Conservation (phyloP, 2,329 filamentous ascomycete species). For the Aspergillus ochraceus region DNA sequence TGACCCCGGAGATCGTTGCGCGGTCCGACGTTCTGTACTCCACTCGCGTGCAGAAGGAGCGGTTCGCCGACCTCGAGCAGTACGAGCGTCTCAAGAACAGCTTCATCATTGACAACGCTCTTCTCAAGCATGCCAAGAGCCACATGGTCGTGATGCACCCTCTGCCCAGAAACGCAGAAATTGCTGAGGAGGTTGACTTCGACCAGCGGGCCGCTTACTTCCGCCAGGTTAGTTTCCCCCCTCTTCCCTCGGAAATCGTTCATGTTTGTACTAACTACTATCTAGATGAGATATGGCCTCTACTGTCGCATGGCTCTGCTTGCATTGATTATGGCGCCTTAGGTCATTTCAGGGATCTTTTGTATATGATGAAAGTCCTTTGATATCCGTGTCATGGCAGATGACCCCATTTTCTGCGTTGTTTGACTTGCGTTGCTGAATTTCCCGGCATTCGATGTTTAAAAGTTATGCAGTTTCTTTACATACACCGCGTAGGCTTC, state of each 20-base stretch:
- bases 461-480: conserved; percentile 33
- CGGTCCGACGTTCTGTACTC: conserved; percentile 93
- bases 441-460: conserved; percentile 15
- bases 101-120: conserved; percentile 86
- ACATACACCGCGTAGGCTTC: conserved; percentile 34
- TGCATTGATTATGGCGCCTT: conserved; percentile 79
- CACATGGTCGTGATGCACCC: conserved; percentile 96
- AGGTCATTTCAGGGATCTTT: conserved; percentile 17
- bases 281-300: conserved; percentile 91
- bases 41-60: conserved; percentile 94
- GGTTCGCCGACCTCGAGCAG: conserved; percentile 76
- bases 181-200: conserved; percentile 94
- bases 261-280: conserved; percentile 42
- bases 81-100: conserved; percentile 87
- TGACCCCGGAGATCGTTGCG: conserved; percentile 84
- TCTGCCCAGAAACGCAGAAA: conserved; percentile 87
- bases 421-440: conserved; percentile 21
- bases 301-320: conserved; percentile 98
- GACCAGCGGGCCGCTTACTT: conserved; percentile 97
- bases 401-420: conserved; percentile 18
- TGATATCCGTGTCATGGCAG: conserved; percentile 20
- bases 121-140: conserved; percentile 86
- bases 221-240: conserved; percentile 76
- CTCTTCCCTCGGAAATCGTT: background rate
- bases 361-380: conserved; percentile 16